Base-by-base conservation (phyloP, 2,329 filamentous ascomycete genomes). In the Neophaeococcomyces mojaviensis region DNA sequence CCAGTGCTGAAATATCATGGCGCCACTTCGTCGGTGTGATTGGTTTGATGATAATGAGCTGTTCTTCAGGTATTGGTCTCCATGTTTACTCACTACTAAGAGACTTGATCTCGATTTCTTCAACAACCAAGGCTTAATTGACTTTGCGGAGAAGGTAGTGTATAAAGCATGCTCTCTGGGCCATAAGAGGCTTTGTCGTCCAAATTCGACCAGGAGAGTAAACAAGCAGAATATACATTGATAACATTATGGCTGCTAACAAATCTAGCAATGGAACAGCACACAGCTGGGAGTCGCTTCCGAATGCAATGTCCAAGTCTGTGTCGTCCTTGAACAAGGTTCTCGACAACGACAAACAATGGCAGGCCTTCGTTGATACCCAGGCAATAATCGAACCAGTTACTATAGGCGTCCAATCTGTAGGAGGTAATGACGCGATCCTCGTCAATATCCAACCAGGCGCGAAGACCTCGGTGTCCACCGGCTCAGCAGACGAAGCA, bases 311-410 rank as follows among this genome's bases (percentile, higher is more conserved):
- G 52, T 49, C 44, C 34, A 51, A 48, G 38, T 52, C 50, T 13
- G 50, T 55, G 2, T 49, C 46, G n/a, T 44, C 44, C 10, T 40
- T 56, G 1, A 33, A 47, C 19, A 53, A 53, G 33, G 18, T 30
- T 18, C 39, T 56, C 18, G 38, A 56, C 39, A 48, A 42, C 18
- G 54, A 56, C 37, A n/a, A 31, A 2, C 49, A 50, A 40, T 56
- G 48, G 52, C 52, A 54, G 40, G 52, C 48, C 8, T 56, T 55
- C 34, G 31, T 54, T 37, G 45, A 55, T 39, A 56, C 52, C 13
- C 53, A 56, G 4, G 54, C 54, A 13, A 55, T 56, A 28, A 49
- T 54, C 26, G 50, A 53, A 31, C 49, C 52, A 10, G 50, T 56
- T 16, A 53, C 46, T 5, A 49, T 56, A 34, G 54, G 50, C 19